Evolutionary conservation across 2,329 filamentous ascomycete species (phyloP), one percentile per base, ranked within the genome.

Genomic region (Ascosphaera pollenicola): DNA sequence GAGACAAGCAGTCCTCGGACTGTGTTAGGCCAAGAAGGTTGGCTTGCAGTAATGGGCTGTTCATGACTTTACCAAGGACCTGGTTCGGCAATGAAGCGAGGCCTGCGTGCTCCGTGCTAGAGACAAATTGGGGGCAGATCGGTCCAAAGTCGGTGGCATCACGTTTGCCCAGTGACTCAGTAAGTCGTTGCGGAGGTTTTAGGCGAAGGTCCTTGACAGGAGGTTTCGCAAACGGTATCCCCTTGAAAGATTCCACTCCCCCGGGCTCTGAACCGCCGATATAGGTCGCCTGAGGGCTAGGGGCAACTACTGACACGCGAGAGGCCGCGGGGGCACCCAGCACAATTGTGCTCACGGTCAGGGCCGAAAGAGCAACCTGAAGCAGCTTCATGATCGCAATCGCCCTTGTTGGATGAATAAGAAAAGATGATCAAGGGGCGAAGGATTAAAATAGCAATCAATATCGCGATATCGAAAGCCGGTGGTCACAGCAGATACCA

Each of bases 191-290:
- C 1, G 81, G 81, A 5, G 77, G 75, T 50, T 69, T 75, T 26
- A 89, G 66, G 13, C 81, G 73, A 17, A 82, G 60, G 2, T 62
- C 53, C 0, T 75, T 78, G 0, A 69, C 64, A 0, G 80, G 80
- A 1, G 78, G 67, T 44, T 80, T 62, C 2, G 79, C 78, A 49
- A 74, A 89, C 2, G 79, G 80, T 41, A 89, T 81, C 17, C 75
- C 78, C 40, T 68, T 72, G 59, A 81, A 85, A 18, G 63, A 69
- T 41, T 87, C 79, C 16, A 82, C n/a, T 3, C 30, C n/a, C 5
- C 30, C 30, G 11, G 30, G 30, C 30, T 32, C 30, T 5, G 30
- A 7, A 7, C 30, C 30, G n/a, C 30, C 30, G 10, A 32, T 13
- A 32, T 32, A 32, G 6, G 30, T 32, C 11, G 30, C 30, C 11